Evolutionary conservation across 805 yeast genomes (phyloP), one percentile per base, ranked within the genome.

Genomic region (Candida montana): DNA sequence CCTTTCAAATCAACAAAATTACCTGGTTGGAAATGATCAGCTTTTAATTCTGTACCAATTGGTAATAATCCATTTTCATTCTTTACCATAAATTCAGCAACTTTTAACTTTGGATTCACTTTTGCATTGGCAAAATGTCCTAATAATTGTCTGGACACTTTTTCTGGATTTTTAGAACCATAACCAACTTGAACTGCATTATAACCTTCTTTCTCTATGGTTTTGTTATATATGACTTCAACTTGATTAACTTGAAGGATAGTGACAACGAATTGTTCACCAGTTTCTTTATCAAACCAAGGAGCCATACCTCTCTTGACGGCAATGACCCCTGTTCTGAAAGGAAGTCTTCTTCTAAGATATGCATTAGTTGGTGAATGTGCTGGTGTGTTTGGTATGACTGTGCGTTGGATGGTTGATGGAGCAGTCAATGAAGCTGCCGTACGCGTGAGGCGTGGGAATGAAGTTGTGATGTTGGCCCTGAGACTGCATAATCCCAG

Each of bases 271-370:
- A 72, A 62, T 48, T 79, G 79, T 40, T 68, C 70, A 21, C 96
- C 98, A 12, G 71, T 71, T 29, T 65, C 64, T 23, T 74, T 73
- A 47, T 81, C 81, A 57, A 75, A 91, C 75, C 79, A 85, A 13
- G 93, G 79, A 38, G 89, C 79, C 96, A 91, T 91, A 15, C 97
- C 98, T 44, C 83, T 71, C 60, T 93, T 93, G 49, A 79, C 68
- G 1, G 95, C 95, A 23, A 91, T 65, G 17, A 87, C 67, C 11
- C 99, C 99, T 7, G 95, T 81, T 63, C 99, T 79, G 33, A 64
- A 61, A 23, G 88, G 79, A 28, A 91, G 69, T 61, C 80, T 74
- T 59, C 81, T 83, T 62, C 97, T 76, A 39, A 69, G 65, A 56
- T 87, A 81, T 27, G 86, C 81, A 36, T 74, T 72, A 48, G 75